Base-by-base conservation (phyloP, 2,329 filamentous ascomycete genomes). In the Penicillium sp. region DNA sequence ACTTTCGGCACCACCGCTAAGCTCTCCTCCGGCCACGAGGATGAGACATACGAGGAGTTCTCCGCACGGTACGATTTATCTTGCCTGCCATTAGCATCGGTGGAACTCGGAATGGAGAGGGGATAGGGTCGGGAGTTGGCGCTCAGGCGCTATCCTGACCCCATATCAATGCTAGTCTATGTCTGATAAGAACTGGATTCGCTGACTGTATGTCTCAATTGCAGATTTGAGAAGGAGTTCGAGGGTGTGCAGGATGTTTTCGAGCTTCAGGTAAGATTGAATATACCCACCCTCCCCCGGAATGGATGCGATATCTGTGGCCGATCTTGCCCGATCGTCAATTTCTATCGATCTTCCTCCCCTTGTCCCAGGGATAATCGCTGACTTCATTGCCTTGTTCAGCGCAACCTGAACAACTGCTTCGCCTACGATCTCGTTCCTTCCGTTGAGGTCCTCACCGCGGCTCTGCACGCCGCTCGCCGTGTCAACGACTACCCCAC, bases 341-440 rank as follows among this genome's bases (percentile, higher is more conserved):
- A 39, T 42, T 7, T n/a, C 39, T 4, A 26, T 46, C 39, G 6
- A 19, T 27, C 11, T n/a, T 13, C n/a, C 19, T 31, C 8, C 26
- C 27, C 8, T 6, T 10, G n/a, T 26, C 26, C 21, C 9, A 27
- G 26, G 27, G 21, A 19, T 31, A 8, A n/a, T 3, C 9, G 27
- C 39, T 55, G n/a, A 55, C 5, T 14, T n/a, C 1, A 14, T n/a
- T 7, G 23, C 13, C 29, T 45, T 13, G 14, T 19, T n/a, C 35
- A 92, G 86, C 91, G 92, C 80, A 96, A 96, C 84, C 85, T 96
- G 75, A 99, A 99, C 89, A 99, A 99, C 83, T 93, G 92, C 77
- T 99, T 99, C 82, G 95, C 95, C 75, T 99, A 99, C 88, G 95
- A 99, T 88, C 89, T 99, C 73, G 95, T 99, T 67, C 95, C 96